Conservation (phyloP, 768 basidiomycete species). For the Asterophora lycoperdoides region DNA sequence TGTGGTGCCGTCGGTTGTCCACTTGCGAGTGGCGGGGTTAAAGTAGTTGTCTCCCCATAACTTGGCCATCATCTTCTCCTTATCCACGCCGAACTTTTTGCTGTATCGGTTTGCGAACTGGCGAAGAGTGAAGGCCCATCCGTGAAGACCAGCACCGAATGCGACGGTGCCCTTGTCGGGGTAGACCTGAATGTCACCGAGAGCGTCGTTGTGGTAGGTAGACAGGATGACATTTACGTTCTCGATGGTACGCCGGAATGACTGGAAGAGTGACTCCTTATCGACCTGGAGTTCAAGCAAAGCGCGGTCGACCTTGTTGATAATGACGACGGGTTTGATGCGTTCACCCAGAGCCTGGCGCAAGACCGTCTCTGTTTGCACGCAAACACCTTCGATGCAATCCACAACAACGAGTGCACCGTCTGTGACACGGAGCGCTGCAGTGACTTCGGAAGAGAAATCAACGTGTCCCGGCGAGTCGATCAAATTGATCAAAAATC, state of each 20-base stretch:
- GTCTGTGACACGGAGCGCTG: constrained; percentile 98
- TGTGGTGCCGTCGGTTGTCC: constrained; percentile 77
- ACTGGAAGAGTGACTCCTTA: constrained; percentile 97
- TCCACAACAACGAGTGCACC: constrained; percentile 99
- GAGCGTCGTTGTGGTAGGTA: constrained; percentile 88
- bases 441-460: constrained; percentile 99
- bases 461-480: constrained; percentile 91
- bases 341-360: constrained; percentile 96
- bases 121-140: constrained; percentile 98
- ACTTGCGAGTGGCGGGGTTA: constrained; percentile 95
- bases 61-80: constrained; percentile 96
- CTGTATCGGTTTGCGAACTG: constrained; percentile 93
- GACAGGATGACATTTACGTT: constrained; percentile 98
- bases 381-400: constrained; percentile 98
- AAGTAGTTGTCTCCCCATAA: constrained; percentile 99
- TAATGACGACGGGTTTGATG: constrained; percentile 98
- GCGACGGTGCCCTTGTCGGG: constrained; percentile 98
- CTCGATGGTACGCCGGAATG: constrained; percentile 96
- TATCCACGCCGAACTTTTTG: constrained; percentile 98
- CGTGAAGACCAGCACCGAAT: constrained; percentile 98
- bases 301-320: constrained; percentile 99
- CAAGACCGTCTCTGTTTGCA: constrained; percentile 98
- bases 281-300: constrained; percentile 95
- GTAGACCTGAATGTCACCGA: constrained; percentile 98
- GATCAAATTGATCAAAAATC: constrained; percentile 90